phyloP scores from a whole-genome alignment of 495 filamentous ascomycete genomes.

The Xylaria bambusicola region DNA sequence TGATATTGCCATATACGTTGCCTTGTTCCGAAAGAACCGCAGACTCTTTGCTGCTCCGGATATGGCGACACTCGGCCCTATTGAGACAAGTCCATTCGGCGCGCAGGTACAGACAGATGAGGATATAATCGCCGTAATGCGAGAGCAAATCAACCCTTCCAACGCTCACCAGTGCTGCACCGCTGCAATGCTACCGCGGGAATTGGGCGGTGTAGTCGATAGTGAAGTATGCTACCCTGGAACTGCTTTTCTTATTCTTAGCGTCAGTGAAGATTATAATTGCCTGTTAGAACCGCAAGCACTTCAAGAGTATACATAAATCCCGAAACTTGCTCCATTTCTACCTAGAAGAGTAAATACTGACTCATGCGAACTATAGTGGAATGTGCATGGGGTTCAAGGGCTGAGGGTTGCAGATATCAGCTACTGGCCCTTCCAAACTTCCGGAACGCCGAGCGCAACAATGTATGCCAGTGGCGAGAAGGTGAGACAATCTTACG shows the following conservation, averaged over 20 bases:
- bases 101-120: conserved; percentile 26
- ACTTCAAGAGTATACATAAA: too few species aligned
- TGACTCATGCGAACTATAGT: too few species aligned
- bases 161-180: conserved; percentile 45
- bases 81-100: conserved; percentile 33
- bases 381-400: conserved; percentile 52
- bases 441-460: conserved; percentile 45
- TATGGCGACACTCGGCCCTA: conserved; percentile 42
- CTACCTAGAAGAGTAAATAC: too few species aligned
- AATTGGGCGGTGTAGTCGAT: conserved; percentile 49
- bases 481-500: conserved; percentile 32
- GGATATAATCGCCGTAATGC: conserved; percentile 32
- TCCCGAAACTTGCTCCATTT: too few species aligned
- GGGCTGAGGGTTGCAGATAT: conserved; percentile 43
- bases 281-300: too few species aligned
- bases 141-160: conserved; percentile 32
- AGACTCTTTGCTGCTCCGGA: conserved; percentile 42
- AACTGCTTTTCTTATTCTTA: too few species aligned
- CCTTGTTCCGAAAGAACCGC: conserved; percentile 39
- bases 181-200: conserved; percentile 47
- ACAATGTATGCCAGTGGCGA: conserved; percentile 57
- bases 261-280: too few species aligned
- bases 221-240: too few species aligned
- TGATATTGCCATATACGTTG: conserved; percentile 35
- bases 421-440: conserved; percentile 43